A percentile compares a stretch with the other conserved stretches of the same genome.
These are phyloP conservation scores for Wallacemonas sp. DNA, from an alignment of 208 protist species.

Conservation along the genomic window DNA sequence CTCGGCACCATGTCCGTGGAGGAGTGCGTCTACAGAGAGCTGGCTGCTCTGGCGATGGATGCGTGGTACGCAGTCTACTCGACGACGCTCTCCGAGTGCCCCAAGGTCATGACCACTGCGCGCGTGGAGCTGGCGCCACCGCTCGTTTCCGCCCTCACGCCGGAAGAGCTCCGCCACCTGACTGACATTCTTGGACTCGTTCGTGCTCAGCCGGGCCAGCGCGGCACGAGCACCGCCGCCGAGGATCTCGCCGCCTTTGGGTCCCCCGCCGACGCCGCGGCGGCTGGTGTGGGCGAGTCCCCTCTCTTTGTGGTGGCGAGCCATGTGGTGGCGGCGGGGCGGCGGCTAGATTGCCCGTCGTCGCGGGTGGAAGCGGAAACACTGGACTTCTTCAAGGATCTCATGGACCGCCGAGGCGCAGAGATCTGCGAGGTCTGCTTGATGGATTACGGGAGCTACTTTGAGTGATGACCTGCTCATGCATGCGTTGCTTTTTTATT, in stretches of 20 bases:
- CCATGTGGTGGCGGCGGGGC: conserved; percentile 46
- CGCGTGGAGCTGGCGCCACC: conserved; percentile 59
- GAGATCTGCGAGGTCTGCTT: conserved; percentile 54
- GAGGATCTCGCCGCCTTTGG: background rate
- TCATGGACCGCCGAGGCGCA: conserved; percentile 52
- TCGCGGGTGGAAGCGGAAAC: conserved; percentile 73
- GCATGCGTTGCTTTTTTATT: background rate
- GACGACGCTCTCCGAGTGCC: conserved; percentile 57
- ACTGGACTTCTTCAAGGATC: conserved; percentile 57
- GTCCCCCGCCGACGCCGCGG: background rate
- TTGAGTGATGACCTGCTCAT: conserved; percentile 10
- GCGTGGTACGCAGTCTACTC: conserved; percentile 87
- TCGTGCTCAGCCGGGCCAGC: background rate
- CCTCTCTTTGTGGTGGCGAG: conserved; percentile 36
- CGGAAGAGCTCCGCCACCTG: conserved; percentile 56
- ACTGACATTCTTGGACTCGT: conserved; percentile 53
- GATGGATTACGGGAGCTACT: conserved; percentile 39
- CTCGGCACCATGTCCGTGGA: conserved; percentile 2
- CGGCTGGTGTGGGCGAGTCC: background rate
- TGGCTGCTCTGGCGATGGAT: conserved; percentile 77
- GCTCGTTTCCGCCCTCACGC: conserved; percentile 42
- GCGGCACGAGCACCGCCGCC: background rate
- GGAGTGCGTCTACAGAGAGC: conserved; percentile 53
- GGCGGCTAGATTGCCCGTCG: conserved; percentile 70
- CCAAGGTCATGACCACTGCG: conserved; percentile 56